Percentiles rank a stretch among this genome's conserved stretches.
phyloP scores from a whole-genome alignment of 2,329 filamentous ascomycete species.

The Hymenoscyphus scutula region DNA sequence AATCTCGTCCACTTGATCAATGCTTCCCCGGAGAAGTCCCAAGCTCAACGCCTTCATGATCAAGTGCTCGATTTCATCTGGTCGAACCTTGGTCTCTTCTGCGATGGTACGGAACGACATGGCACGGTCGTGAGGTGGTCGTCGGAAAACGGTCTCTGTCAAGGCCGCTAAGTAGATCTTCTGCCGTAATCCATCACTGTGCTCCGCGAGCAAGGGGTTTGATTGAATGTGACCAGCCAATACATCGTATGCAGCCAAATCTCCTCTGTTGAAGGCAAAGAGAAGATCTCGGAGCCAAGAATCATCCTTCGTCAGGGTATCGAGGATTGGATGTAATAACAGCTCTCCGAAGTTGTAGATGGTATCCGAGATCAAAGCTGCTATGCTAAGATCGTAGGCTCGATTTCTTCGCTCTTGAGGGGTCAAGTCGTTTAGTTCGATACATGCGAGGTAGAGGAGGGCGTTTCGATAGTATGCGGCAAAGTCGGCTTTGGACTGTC shows the following conservation, averaged over 20 bases:
- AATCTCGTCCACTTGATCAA: constrained; percentile 93
- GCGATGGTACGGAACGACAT: constrained; percentile 90
- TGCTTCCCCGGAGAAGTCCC: constrained; percentile 83
- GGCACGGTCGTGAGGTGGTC: constrained; percentile 89
- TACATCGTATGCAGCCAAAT: constrained; percentile 81
- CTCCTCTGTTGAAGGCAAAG: constrained; percentile 95
- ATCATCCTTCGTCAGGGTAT: constrained; percentile 74
- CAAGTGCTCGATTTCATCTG: constrained; percentile 92
- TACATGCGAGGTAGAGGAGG: constrained; percentile 94
- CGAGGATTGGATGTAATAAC: constrained; percentile 93
- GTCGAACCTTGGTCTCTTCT: constrained; percentile 86
- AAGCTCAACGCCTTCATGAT: constrained; percentile 99
- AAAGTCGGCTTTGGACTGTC: constrained; percentile 78
- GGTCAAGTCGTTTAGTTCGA: constrained; percentile 75
- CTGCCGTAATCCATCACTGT: constrained; percentile 83
- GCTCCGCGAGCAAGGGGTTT: constrained; percentile 74
- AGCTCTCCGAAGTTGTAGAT: constrained; percentile 99
- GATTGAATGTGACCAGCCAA: constrained; percentile 78
- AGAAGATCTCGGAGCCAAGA: constrained; percentile 93
- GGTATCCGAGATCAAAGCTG: constrained; percentile 85
- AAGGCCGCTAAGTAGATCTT: constrained; percentile 97
- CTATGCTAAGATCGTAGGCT: constrained; percentile 89
- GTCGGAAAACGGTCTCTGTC: constrained; percentile 93
- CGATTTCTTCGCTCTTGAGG: constrained; percentile 73
- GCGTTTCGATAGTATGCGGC: constrained; percentile 97